Base-by-base conservation (phyloP, 306 rosid species). In the Dalbergia cultrata region DNA sequence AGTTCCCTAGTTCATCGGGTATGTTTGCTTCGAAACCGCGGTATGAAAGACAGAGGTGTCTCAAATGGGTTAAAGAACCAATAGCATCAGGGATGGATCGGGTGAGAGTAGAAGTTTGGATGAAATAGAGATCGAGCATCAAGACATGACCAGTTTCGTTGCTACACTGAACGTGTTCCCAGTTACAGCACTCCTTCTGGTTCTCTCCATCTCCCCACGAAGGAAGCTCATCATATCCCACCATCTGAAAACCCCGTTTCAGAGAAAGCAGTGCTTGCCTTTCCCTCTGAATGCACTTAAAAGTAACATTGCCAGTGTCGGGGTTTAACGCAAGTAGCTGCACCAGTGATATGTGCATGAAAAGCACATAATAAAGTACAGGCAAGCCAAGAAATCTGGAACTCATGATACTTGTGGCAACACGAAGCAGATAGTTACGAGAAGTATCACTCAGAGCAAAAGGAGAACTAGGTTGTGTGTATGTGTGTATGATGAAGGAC, bases 181-280 rank as follows among this genome's bases (percentile, higher is more conserved):
- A 74, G 0, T 18, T 72, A 61, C 76, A 72, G n/a, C 76, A 72
- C 31, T 70, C 44, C 13, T 35, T 49, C 5, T 54, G 31, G 2
- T 17, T 72, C 47, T 7, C 53, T 72, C 7, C 52, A 17, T 0
- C 37, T 56, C 19, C 76, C 76, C 65, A 72, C 0, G 13, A 17
- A 19, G 65, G 9, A 49, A 54, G 17, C 7, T 0, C 0, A 9
- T 6, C 17, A 3, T 53, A 1, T 26, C 31, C 18, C 9, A 18
- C n/a, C n/a, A n/a, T n/a, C n/a, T n/a, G n/a, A n/a, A n/a, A n/a
- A n/a, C 35, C 66, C 7, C 0, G 53, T 12, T 56, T 56, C 7
- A 56, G 26, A 56, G 61, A 21, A 56, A 56, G 61, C 3, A 52
- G 58, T 4, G 58, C 58, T 16, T 52, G 58, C 58, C 58, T 52